Base-by-base conservation (phyloP, 192 early-diverging fungal species). In the Backusella westeae region DNA sequence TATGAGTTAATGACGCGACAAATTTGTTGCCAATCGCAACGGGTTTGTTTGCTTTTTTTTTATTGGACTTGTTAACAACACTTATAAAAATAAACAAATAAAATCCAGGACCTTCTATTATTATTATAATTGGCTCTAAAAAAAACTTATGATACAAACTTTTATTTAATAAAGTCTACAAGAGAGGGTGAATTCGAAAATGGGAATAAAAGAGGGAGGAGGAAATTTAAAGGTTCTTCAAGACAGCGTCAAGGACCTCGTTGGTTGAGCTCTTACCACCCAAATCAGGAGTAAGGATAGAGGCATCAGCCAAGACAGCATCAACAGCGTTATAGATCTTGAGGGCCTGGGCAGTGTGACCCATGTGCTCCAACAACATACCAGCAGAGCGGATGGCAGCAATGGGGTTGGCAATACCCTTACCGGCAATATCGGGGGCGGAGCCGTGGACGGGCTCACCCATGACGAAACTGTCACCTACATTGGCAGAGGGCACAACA, bases 381-480 rank as follows among this genome's bases (percentile, higher is more conserved):
- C 92, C 96, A 32, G 95, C 96, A 72, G 94, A 96, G 73, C 97
- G 94, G 82, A 99, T 96, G 12, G 96, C 91, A 2, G 97, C 97
- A 66, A 99, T 86, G 19, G 97, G 97, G 85, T 99, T 99, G 36
- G 97, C 96, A 81, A 97, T 97, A 78, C 94, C 93, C 81, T 96
- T 93, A 41, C 97, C 97, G 4, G 95, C 96, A 87, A 99, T 99
- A 87, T 99, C 97, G 3, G 97, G 97, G 21, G 97, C 97, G 34
- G 95, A 97, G 15, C 97, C 97, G 80, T 79, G 75, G 21, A 88
- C 92, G 4, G 97, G 97, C 82, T 99, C 97, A 66, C 96, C 96
- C 42, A 99, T 89, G 19, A 96, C 96, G 90, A 99, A 98, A 71
- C 72, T 88, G 83, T 98, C 96, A 72, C 97, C 97, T 19, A 98